Evolutionary conservation across 768 basidiomycete genomes (phyloP), one percentile per base, ranked within the genome.

Genomic region (Chlorophyllum brunneum): DNA sequence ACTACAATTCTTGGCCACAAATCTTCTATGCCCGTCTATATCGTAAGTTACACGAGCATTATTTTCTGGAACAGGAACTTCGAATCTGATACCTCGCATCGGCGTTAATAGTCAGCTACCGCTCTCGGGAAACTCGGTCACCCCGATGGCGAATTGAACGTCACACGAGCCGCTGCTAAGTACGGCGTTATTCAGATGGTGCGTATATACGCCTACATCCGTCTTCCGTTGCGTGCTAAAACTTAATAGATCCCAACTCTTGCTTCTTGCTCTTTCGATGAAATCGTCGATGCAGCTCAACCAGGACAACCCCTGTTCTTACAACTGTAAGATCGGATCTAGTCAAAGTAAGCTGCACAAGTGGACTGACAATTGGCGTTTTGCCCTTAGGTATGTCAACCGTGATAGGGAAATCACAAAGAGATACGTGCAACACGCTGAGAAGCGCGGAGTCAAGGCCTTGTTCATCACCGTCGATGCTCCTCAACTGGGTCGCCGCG

Each of bases 381-480:
- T 23, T 34, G 24, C 18, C 31, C 41, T 29, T 51, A 88, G 86
- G 49, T 95, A 95, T 63, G 95, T 98, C 49, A 98, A 98, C 72
- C 85, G 85, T 60, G 92, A 98, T 64, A 79, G 92, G 10, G 78
- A 77, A 27, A 83, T 92, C 55, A 97, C 95, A 2, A 84, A 86
- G 67, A 81, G 84, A 55, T 82, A 93, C 46, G 89, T 98, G 0
- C 82, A 89, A 59, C 91, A 95, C 57, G 97, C 97, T 1, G 92
- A 94, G 69, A 74, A 78, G 56, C 82, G 93, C 26, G 95, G 95
- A 1, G 80, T 99, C 63, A 95, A 93, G 65, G 95, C 80, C 3
- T 73, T 98, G n/a, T 98, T 98, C 69, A 97, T 98, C 65, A 98
- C 95, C 0, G 95, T 98, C 26, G 95, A 98, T 70, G 95, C 95